A percentile compares a stretch with the other conserved stretches of the same genome.
phyloP scores from a whole-genome alignment of 2,329 filamentous ascomycete species.

The Xylariaceae sp. region DNA sequence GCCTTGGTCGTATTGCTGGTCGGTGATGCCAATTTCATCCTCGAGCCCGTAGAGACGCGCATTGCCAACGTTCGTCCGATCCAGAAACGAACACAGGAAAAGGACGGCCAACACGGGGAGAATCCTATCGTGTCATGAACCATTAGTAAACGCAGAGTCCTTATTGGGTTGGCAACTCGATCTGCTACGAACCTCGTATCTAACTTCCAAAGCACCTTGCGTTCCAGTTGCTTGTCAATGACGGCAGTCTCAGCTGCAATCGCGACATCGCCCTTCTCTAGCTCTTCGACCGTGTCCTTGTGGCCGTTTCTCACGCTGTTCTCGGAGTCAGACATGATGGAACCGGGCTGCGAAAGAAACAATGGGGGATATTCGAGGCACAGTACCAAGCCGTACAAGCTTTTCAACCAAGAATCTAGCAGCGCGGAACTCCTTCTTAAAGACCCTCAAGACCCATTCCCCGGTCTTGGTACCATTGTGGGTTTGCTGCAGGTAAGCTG shows the following conservation, averaged over 20 bases:
- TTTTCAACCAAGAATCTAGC: too few species aligned
- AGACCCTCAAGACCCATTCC: too few species aligned
- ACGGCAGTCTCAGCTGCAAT: constrained; percentile 3
- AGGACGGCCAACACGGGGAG: constrained; percentile 60
- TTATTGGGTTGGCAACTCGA: too few species aligned
- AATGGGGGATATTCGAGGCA: too few species aligned
- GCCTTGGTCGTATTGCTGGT: constrained; percentile 60
- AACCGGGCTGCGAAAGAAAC: not conserved
- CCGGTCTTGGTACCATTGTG: too few species aligned
- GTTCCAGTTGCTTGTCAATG: constrained; percentile 29
- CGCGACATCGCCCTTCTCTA: constrained; percentile 16
- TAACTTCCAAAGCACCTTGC: constrained; percentile 47
- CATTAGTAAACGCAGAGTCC: too few species aligned
- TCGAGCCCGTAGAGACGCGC: constrained; percentile 63
- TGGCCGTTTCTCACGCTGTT: constrained; percentile 6
- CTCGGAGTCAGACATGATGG: constrained; percentile 7
- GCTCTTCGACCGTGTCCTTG: constrained; percentile 20
- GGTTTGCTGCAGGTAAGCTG: too few species aligned
- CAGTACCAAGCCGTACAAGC: too few species aligned
- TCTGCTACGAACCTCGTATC: constrained; percentile 41
- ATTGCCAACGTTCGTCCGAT: constrained; percentile 71
- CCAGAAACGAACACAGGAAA: constrained; percentile 61
- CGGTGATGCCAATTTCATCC: constrained; percentile 50
- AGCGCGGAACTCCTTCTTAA: too few species aligned
- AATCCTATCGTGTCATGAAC: constrained; percentile 37